Evolutionary conservation across 129 eudicot genomes (phyloP).

Genomic region (Chrysanthemum seticuspe): DNA sequence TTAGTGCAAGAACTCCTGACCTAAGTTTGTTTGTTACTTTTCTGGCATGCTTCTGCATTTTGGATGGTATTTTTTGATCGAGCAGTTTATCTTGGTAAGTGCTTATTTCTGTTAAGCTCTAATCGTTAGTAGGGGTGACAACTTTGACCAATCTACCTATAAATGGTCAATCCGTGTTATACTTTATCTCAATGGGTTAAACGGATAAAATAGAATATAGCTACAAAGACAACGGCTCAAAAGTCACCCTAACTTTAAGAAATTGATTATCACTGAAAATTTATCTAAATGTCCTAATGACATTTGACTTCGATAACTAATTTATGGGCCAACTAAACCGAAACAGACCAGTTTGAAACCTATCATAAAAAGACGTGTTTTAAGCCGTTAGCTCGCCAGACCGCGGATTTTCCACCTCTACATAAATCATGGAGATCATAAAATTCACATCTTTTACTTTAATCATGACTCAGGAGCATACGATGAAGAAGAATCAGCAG

Average conservation of each 20-base stretch:
- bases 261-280: too few relatives aligned
- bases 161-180: not conserved
- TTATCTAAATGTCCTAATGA: too few relatives aligned
- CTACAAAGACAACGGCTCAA: not conserved
- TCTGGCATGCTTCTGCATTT: conserved; percentile 12
- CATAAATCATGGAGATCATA: conserved; percentile 8
- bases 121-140: not conserved
- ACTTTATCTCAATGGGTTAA: not conserved
- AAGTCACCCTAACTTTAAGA: not conserved
- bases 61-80: conserved; percentile 31
- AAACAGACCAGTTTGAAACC: too few relatives aligned
- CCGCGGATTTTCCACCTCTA: not conserved
- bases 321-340: too few relatives aligned
- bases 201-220: not conserved
- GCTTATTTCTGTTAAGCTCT: not conserved
- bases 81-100: conserved; percentile 90
- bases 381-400: not conserved
- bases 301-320: too few relatives aligned
- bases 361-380: not conserved
- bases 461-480: conserved; percentile 57
- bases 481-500: conserved; percentile 93
- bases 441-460: conserved; percentile 4
- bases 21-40: conserved; percentile 32
- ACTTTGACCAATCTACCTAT: not conserved
- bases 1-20: not conserved